Evolutionary conservation across 2,329 filamentous ascomycete species (phyloP), one percentile per base, ranked within the genome.

Genomic region (Fusarium sp.): DNA sequence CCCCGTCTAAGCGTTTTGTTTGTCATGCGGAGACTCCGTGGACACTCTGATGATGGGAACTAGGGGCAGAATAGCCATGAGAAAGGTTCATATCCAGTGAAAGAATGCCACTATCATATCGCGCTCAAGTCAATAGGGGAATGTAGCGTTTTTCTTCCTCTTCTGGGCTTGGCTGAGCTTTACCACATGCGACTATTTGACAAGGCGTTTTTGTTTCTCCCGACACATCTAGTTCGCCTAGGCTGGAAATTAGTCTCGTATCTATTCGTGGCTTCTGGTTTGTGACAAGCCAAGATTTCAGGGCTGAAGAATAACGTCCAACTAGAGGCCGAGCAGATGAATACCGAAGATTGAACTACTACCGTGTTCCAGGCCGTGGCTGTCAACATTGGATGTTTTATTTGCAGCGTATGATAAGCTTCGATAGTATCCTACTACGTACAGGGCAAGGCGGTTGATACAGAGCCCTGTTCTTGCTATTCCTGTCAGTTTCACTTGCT

Each of bases 281-380:
- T 10, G 34, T 46, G 40, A 36, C 36, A 32, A 46, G 39, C 60
- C 38, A 63, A 58, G 45, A 64, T 40, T 36, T 45, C 60, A 58
- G 50, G 58, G 51, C 40, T 63, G 58, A 64, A 45, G 26, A 28
- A n/a, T 12, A 43, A 28, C 51, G 40, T 40, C 59, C 51, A 63
- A 58, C 51, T 36, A 46, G n/a, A 63, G 23, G 49, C 12, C 11
- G 39, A 51, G 59, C 11, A 47, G 20, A 63, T 57, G 44, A 43
- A 43, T 19, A 51, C 28, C n/a, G 7, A 23, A 34, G 32, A 45
- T 36, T 17, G 17, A n/a, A 39, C 59, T 44, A 38, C 23, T 44
- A 38, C 23, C 6, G 20, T 42, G 44, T 50, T 50, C 39, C 30
- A 63, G 58, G 19, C 49, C 39, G 11, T 15, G 17, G 15, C 8